Evolutionary conservation across 768 basidiomycete species (phyloP).

Genomic region (Panaeolus cyanescens): DNA sequence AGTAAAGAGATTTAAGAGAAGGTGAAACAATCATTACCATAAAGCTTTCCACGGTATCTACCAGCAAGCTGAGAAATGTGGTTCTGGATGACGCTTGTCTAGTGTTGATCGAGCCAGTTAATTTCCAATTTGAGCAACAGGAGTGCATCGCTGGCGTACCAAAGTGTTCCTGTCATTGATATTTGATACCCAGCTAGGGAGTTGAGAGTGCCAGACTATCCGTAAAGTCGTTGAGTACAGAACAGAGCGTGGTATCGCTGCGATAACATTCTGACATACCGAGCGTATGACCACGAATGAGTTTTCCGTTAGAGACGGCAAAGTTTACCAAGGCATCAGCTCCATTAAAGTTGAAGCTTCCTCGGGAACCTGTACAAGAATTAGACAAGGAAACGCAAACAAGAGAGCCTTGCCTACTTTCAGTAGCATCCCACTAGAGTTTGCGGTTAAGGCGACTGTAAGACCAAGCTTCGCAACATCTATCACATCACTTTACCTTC

Average conservation of each 20-base stretch:
- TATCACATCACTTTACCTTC: constrained; percentile 24
- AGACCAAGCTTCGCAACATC: neutral
- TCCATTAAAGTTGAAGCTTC: constrained; percentile 30
- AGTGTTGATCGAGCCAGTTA: neutral
- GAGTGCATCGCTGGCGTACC: constrained; percentile 14
- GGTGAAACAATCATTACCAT: constrained; percentile 13
- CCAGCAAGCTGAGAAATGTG: constrained; percentile 40
- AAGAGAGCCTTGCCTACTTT: constrained; percentile 19
- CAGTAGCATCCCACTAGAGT: constrained; percentile 42
- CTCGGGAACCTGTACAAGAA: constrained; percentile 21
- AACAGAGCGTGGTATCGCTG: no score
- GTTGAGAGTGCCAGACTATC: constrained; percentile 38
- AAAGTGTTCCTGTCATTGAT: constrained; percentile 32
- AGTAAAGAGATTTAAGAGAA: neutral
- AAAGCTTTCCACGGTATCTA: constrained; percentile 45
- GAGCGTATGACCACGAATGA: constrained; percentile 30
- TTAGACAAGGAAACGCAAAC: neutral
- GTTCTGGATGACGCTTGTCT: constrained; percentile 37
- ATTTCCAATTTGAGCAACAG: neutral
- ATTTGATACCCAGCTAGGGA: constrained; percentile 35
- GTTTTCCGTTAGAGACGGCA: constrained; percentile 30
- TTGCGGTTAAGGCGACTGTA: neutral
- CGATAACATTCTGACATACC: constrained; percentile 11
- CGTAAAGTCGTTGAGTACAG: neutral
- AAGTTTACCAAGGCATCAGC: constrained; percentile 34